Base-by-base conservation (phyloP, 768 basidiomycete genomes). In the Podaxis rugospora region DNA sequence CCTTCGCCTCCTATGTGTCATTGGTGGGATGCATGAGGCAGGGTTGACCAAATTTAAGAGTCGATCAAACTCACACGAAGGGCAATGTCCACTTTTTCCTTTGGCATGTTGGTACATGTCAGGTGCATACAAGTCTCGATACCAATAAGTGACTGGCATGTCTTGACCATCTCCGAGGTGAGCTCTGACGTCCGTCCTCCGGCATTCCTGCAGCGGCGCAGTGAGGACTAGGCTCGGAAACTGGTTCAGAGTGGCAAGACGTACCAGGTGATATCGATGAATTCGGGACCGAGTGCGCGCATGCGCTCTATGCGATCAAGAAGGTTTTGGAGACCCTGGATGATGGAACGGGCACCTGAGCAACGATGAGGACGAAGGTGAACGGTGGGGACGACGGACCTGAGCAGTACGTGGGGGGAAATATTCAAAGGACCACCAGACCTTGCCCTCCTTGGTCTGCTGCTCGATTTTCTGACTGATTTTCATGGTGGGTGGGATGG, bases 391-490 rank as follows among this genome's bases (percentile, higher is more conserved):
- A 59, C 57, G 40, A 68, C 74, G 61, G 63, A 93, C 93, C 86
- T 96, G 95, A 53, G 93, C 93, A 36, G 95, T 97, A 64, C 95
- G 81, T 21, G 93, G 95, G 59, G 97, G 96, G 69, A 99, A 98
- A 77, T 95, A 98, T 72, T 99, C 96, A 72, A 99, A 98, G 39
- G 93, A 95, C 95, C 95, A 99, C 90, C 95, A 97, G 62, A 92
- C 77, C 69, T 93, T 87, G 64, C 89, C 88, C 67, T 96, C 90
- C 71, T 89, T 88, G 63, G 85, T 77, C 51, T 92, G 92, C 73
- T 92, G 86, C 64, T 88, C 82, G 49, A 98, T 92, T 79, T 96
- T 98, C 75, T 95, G 86, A 67, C 88, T 93, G 74, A 98, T 93
- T 84, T 90, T 96, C 93, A 97, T 97, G 75, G 59, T 62, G 67